Percentiles rank a stretch among this genome's conserved stretches.
Evolutionary conservation across 768 basidiomycete genomes (phyloP).

Genomic region (Russula ochroleuca): DNA sequence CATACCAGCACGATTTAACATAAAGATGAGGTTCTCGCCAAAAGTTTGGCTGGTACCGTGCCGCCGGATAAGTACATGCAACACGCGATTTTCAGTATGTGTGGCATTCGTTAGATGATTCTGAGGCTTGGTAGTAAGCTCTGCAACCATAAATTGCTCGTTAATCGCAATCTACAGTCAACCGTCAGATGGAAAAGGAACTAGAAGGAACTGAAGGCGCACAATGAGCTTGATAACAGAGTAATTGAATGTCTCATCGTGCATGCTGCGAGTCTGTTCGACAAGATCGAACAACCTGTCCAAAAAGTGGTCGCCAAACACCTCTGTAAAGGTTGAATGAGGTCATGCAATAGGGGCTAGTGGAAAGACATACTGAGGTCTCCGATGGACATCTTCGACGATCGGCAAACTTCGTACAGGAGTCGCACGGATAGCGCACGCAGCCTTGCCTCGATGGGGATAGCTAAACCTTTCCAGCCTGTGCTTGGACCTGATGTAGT

Average conservation of each 20-base stretch:
- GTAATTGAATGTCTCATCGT: conserved; percentile 93
- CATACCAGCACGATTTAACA: conserved; percentile 92
- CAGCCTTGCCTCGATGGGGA: conserved; percentile 83
- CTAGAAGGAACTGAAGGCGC: conserved; percentile 32
- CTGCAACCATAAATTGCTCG: conserved; percentile 97
- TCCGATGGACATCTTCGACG: conserved; percentile 72
- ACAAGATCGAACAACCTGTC: conserved; percentile 90
- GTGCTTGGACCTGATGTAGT: conserved; percentile 36
- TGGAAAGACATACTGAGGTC: conserved; percentile 64
- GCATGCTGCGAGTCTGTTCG: conserved; percentile 82
- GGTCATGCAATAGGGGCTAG: not conserved
- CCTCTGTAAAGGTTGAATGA: conserved; percentile 41
- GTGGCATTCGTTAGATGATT: conserved; percentile 27
- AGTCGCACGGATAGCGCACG: conserved; percentile 65
- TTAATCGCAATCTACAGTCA: conserved; percentile 75
- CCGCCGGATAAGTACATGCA: conserved; percentile 79
- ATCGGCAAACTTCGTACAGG: conserved; percentile 89
- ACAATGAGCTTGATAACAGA: conserved; percentile 93
- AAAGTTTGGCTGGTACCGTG: conserved; percentile 89
- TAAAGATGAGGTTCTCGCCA: conserved; percentile 98
- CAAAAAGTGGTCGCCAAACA: conserved; percentile 81
- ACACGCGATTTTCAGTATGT: conserved; percentile 60
- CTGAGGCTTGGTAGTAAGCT: conserved; percentile 37
- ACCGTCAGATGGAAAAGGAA: conserved; percentile 16
- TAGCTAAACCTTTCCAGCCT: conserved; percentile 34